These are phyloP conservation scores for Starmerella bombicola DNA, from an alignment of 805 yeast species.

Conservation along the genomic window DNA sequence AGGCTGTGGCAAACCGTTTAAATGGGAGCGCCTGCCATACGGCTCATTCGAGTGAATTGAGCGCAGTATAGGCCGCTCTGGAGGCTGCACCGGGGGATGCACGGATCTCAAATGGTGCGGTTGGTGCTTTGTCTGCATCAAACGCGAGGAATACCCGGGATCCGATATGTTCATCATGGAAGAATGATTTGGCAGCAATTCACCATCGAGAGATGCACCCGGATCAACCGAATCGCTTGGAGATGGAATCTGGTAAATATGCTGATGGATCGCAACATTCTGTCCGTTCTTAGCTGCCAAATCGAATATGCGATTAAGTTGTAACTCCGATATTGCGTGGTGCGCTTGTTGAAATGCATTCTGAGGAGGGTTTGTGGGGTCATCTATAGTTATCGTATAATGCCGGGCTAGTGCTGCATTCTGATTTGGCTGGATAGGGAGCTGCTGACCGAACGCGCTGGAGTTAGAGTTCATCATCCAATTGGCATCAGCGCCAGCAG, in stretches of 20 bases:
- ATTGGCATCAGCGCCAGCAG: constrained; percentile 20
- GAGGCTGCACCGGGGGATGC: constrained; percentile 12
- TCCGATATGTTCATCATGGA: neutral
- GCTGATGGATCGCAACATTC: constrained; percentile 63
- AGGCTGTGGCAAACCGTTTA: constrained; percentile 2
- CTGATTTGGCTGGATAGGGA: neutral
- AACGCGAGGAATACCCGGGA: neutral
- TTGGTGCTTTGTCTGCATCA: neutral
- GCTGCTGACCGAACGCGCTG: neutral
- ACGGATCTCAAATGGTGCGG: neutral
- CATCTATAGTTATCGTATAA: constrained; percentile 18
- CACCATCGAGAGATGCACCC: neutral
- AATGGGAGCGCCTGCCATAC: neutral
- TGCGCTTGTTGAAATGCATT: constrained; percentile 16
- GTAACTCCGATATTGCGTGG: constrained; percentile 18
- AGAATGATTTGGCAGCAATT: neutral
- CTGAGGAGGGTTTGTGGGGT: constrained; percentile 2
- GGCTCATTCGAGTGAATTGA: neutral
- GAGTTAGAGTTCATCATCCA: constrained; percentile 7
- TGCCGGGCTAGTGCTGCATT: constrained; percentile 8
- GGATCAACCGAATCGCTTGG: neutral
- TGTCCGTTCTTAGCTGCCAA: constrained; percentile 23
- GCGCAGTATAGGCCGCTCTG: constrained; percentile 1
- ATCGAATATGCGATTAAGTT: constrained; percentile 23
- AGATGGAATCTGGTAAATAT: constrained; percentile 35